A percentile compares a stretch with the other conserved stretches of the same genome.
Evolutionary conservation across 139 green algal genomes (phyloP).

Genomic region (Chlorella sorokiniana): DNA sequence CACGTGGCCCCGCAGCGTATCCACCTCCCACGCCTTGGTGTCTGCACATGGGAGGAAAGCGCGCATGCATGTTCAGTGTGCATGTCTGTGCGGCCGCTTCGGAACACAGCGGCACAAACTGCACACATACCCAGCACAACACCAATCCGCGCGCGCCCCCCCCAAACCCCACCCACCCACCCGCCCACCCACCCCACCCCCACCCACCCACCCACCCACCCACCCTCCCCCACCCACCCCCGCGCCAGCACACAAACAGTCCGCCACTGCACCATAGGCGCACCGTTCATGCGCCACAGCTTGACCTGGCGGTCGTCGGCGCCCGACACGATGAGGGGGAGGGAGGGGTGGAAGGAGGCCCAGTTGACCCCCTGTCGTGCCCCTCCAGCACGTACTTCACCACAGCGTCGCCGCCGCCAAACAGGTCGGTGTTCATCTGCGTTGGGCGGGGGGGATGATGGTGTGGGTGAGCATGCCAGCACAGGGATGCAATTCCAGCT

Average conservation of each 20-base stretch:
- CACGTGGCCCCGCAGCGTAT: conserved; percentile 98
- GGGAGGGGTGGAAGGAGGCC: conserved; percentile 96
- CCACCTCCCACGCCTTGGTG: conserved; percentile 99
- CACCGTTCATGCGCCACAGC: conserved; percentile 97
- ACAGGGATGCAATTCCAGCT: background rate
- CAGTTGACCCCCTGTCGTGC: conserved; percentile 99
- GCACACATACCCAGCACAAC: background rate
- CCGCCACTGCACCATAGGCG: background rate
- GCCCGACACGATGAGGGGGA: conserved; percentile 98
- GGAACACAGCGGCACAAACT: background rate
- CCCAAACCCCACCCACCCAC: background rate
- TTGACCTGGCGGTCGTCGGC: conserved; percentile 99
- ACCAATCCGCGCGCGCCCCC: no score
- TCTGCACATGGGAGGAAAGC: conserved; percentile 60
- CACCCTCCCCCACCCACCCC: background rate
- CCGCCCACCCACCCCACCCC: background rate
- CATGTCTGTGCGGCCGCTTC: background rate
- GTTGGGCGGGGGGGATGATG: background rate
- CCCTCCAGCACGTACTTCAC: conserved; percentile 99
- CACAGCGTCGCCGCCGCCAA: conserved; percentile 95
- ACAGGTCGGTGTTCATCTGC: conserved; percentile 96
- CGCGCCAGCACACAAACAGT: background rate
- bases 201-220: background rate
- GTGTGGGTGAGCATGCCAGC: background rate
- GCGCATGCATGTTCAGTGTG: background rate